phyloP scores from a whole-genome alignment of 2,329 filamentous ascomycete genomes.

The Botrytis paeoniae region DNA sequence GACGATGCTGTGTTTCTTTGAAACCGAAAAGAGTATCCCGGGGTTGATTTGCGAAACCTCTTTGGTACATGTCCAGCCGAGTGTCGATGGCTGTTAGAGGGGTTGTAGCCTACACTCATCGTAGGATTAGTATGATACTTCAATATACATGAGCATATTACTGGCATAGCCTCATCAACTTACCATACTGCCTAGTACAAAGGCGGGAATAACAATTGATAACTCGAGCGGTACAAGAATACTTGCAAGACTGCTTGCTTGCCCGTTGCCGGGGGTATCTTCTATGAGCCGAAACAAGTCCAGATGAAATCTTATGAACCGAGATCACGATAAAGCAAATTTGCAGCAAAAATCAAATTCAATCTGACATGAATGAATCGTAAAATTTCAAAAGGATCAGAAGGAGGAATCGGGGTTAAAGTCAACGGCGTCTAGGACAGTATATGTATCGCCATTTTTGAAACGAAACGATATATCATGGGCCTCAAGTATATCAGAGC shows the following conservation, averaged over 20 bases:
- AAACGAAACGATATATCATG: conserved; percentile 24
- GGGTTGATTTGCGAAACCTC: conserved; percentile 38
- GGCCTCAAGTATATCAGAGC: conserved; percentile 25
- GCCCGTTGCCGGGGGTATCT: conserved; percentile 18
- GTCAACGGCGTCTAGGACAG: conserved; percentile 34
- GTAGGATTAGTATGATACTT: conserved; percentile 26
- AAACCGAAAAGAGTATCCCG: conserved; percentile 61
- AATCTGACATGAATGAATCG: not conserved
- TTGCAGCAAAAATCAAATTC: conserved; percentile 6
- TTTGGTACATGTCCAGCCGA: conserved; percentile 45
- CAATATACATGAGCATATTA: not conserved
- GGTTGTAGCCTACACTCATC: conserved; percentile 28
- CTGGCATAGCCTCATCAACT: not conserved
- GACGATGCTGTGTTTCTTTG: conserved; percentile 46
- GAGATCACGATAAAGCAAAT: conserved; percentile 25
- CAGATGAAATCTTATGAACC: conserved; percentile 18
- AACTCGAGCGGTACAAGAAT: conserved; percentile 15
- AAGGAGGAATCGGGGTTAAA: conserved; percentile 27
- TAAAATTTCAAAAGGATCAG: conserved; percentile 29
- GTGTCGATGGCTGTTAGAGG: conserved; percentile 34
- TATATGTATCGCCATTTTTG: conserved; percentile 35
- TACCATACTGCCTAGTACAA: conserved; percentile 13
- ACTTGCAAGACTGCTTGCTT: conserved; percentile 20
- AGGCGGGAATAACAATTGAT: conserved; percentile 7
- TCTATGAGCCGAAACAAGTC: conserved; percentile 9